phyloP scores from a whole-genome alignment of 169 alveolate species.

The Eimeria acervulina region DNA sequence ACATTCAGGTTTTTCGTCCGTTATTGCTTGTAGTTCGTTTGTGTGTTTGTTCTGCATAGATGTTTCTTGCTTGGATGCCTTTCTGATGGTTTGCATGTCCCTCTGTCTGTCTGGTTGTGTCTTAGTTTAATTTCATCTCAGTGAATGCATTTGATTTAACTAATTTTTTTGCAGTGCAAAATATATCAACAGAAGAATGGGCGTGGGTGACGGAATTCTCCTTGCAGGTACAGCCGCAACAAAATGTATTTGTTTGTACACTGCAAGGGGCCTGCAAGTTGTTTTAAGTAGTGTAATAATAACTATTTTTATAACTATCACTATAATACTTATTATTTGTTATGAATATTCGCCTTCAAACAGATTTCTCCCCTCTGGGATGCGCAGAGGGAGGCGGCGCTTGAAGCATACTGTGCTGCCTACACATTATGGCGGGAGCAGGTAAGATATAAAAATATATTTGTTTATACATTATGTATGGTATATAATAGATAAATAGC shows the following conservation, averaged over 20 bases:
- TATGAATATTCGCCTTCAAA: background rate
- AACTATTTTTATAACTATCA: background rate
- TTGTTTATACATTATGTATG: too few relatives aligned
- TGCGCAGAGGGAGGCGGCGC: background rate
- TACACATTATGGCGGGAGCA: background rate
- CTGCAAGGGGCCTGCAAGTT: background rate
- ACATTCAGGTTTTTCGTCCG: background rate
- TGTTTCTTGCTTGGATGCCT: background rate
- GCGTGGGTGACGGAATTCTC: constrained; percentile 69
- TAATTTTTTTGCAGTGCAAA: background rate
- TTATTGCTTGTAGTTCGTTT: background rate
- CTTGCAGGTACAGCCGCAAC: background rate
- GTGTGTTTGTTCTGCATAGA: background rate
- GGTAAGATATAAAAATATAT: background rate
- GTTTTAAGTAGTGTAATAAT: background rate
- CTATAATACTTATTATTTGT: background rate
- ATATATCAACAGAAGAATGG: constrained; percentile 3
- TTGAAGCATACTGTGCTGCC: constrained; percentile 14
- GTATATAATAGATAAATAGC: too few relatives aligned
- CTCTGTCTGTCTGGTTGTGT: background rate
- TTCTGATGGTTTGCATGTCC: too few relatives aligned
- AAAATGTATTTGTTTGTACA: background rate
- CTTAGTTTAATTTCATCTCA: background rate
- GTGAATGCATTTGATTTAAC: too few relatives aligned
- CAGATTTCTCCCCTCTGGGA: constrained; percentile 63